Percentiles rank a stretch among this genome's conserved stretches.
phyloP scores from a whole-genome alignment of 2,329 filamentous ascomycete genomes.

The Cytospora mali region DNA sequence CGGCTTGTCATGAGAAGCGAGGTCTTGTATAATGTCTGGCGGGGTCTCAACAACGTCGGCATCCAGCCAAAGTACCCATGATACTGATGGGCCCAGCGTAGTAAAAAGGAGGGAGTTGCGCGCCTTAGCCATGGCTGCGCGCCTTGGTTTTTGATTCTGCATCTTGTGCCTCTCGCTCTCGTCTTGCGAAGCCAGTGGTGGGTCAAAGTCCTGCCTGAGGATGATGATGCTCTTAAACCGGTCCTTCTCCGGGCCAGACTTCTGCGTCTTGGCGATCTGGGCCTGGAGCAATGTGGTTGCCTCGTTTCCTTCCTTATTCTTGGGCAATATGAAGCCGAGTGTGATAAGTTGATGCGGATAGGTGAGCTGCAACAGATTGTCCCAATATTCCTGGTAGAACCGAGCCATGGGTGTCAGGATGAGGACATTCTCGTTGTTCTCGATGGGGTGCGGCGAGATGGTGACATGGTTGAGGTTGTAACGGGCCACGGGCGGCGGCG shows the following conservation, averaged over 20 bases:
- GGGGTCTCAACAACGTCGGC: conserved; percentile 90
- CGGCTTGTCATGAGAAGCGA: conserved; percentile 84
- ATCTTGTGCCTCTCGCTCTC: conserved; percentile 92
- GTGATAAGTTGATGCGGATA: conserved; percentile 97
- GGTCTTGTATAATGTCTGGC: conserved; percentile 81
- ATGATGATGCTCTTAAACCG: conserved; percentile 94
- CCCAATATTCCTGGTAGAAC: conserved; percentile 96
- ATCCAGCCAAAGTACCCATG: conserved; percentile 97
- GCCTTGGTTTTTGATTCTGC: conserved; percentile 81
- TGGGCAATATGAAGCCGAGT: conserved; percentile 93
- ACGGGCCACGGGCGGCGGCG: conserved; percentile 82
- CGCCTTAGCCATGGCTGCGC: conserved; percentile 89
- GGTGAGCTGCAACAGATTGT: conserved; percentile 79
- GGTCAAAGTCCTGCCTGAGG: conserved; percentile 91
- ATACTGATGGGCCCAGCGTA: conserved; percentile 84
- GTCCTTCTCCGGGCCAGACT: conserved; percentile 70
- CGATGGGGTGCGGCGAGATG: conserved; percentile 72
- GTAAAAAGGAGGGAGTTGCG: conserved; percentile 95
- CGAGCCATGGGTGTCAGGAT: conserved; percentile 90
- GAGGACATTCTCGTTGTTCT: conserved; percentile 82
- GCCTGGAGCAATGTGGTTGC: conserved; percentile 83
- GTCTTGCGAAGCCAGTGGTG: conserved; percentile 75
- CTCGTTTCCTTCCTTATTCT: conserved; percentile 86
- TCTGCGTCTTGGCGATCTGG: conserved; percentile 83
- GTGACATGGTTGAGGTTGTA: conserved; percentile 97